A percentile compares a stretch with the other conserved stretches of the same genome.
phyloP scores from a whole-genome alignment of 169 alveolate genomes.

The Cardiosporidium cionae region DNA sequence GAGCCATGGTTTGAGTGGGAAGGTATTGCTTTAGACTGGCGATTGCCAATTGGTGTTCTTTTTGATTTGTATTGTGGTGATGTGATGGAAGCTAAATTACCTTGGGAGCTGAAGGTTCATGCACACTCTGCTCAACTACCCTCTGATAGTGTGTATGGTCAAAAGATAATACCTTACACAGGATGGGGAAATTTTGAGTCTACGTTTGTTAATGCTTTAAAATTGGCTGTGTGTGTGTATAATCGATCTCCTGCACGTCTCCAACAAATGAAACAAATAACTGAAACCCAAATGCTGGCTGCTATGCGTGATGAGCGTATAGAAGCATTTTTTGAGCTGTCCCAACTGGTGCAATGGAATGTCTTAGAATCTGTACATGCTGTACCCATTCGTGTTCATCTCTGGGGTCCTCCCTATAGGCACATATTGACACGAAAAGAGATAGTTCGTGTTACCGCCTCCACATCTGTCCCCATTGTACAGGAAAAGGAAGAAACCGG shows the following conservation, averaged over 20 bases:
- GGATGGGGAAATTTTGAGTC: neutral
- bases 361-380: too few relatives aligned
- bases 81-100: neutral
- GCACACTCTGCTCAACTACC: too few relatives aligned
- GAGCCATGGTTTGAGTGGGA: neutral
- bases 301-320: too few relatives aligned
- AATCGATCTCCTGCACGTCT: neutral
- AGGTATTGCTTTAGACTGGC: neutral
- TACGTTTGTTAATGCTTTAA: neutral
- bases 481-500: too few relatives aligned
- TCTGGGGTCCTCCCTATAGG: too few relatives aligned
- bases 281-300: neutral
- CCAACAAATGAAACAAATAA: neutral
- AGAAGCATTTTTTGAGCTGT: too few relatives aligned
- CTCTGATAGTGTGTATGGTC: too few relatives aligned
- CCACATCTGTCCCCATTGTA: too few relatives aligned
- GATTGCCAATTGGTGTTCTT: neutral
- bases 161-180: neutral
- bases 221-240: neutral
- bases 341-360: too few relatives aligned
- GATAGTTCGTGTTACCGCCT: too few relatives aligned
- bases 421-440: too few relatives aligned
- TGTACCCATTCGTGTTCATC: too few relatives aligned
- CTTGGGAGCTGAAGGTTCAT: neutral
- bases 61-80: neutral